Conservation (phyloP, 306 rosid genomes). For the Cucumis melo region DNA sequence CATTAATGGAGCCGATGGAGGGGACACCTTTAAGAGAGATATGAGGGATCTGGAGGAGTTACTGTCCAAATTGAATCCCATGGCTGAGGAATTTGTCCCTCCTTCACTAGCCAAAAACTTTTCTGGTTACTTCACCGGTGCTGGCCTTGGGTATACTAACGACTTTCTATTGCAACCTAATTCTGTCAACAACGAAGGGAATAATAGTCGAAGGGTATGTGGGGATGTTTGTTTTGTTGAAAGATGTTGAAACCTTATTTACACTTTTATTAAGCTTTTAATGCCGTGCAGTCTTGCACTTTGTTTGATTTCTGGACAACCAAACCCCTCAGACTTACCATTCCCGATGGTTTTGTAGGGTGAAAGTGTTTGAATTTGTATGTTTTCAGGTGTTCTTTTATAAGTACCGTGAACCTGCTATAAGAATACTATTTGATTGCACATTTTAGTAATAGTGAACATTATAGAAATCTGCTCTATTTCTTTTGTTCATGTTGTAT, state of each 20-base stretch:
- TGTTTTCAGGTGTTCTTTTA: neutral
- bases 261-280: neutral
- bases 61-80: constrained; percentile 82
- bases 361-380: neutral
- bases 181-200: constrained; percentile 7
- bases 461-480: neutral
- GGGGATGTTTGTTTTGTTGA: neutral
- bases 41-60: constrained; percentile 97
- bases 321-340: neutral
- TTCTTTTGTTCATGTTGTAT: neutral
- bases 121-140: constrained; percentile 29
- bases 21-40: constrained; percentile 48
- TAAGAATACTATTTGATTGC: neutral
- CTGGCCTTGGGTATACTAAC: constrained; percentile 8
- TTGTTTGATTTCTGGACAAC: neutral
- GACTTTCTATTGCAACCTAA: constrained; percentile 14
- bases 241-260: neutral
- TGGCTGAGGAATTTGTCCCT: constrained; percentile 98
- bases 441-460: neutral
- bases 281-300: neutral
- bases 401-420: neutral
- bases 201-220: constrained; percentile 14
- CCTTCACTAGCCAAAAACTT: constrained; percentile 45
- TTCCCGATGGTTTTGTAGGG: neutral
- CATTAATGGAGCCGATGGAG: constrained; percentile 30